Evolutionary conservation across 192 early-diverging fungal species (phyloP).

Genomic region (Entomortierella chlamydospora): DNA sequence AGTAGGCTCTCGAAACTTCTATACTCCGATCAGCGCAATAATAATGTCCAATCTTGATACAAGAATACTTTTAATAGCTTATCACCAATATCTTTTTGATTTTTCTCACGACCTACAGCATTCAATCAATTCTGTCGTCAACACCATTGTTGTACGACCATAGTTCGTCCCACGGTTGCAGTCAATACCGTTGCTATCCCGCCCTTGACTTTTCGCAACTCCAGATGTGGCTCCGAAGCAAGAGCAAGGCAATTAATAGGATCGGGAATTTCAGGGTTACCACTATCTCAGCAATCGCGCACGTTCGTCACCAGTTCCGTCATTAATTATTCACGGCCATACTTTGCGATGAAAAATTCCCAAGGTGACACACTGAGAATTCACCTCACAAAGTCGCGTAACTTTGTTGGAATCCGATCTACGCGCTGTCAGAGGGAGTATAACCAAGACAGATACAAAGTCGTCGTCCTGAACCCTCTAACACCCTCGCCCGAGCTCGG

Average conservation of each 20-base stretch:
- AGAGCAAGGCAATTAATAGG: too few species aligned
- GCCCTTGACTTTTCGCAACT: not conserved
- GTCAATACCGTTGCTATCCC: not conserved
- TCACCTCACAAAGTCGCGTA: constrained; percentile 55
- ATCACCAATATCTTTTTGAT: not conserved
- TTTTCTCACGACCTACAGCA: not conserved
- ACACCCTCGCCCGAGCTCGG: not conserved
- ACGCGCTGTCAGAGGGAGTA: constrained; percentile 65
- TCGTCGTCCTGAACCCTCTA: constrained; percentile 54
- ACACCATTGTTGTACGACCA: not conserved
- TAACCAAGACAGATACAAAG: constrained; percentile 67
- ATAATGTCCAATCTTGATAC: not conserved
- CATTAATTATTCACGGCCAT: constrained; percentile 24
- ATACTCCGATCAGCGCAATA: not conserved
- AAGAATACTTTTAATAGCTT: not conserved
- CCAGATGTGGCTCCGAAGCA: not conserved
- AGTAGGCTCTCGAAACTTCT: not conserved
- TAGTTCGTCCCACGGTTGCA: not conserved
- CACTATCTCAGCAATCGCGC: not conserved
- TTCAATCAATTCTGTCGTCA: not conserved
- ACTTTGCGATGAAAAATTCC: constrained; percentile 46
- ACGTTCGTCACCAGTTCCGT: not conserved
- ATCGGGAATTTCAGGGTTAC: not conserved
- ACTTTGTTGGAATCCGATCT: constrained; percentile 63
- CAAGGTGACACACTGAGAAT: constrained; percentile 58